Base-by-base conservation (phyloP, 2,329 filamentous ascomycete species). In the Incumbomyces delicatus region DNA sequence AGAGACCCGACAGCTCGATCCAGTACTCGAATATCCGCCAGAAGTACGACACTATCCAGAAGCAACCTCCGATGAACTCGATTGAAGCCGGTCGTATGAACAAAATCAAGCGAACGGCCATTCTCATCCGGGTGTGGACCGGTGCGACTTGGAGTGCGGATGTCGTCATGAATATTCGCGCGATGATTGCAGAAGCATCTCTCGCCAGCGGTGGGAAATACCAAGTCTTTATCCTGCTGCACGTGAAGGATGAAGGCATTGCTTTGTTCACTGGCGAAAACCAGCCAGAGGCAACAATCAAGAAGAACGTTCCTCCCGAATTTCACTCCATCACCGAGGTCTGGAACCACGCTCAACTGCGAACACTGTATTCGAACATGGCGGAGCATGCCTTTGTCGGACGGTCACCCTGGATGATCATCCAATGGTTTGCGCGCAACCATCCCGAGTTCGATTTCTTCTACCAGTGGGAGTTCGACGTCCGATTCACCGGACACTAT, bases 381-480 rank as follows among this genome's bases (percentile, higher is more conserved):
- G 56, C 56, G 1, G 53, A 57, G 29, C 56, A 58, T 42, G 56
- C 56, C 14, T 57, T 57, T 46, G 55, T 57, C 37, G 56, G 56
- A 27, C 51, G 54, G 20, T 54, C 51, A 27, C 81, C 86, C 57
- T 86, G 81, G 71, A 73, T 87, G 54, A 81, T 83, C 5, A 73
- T 88, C 2, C 85, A 88, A 60, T 82, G 81, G 64, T 88, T 89
- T 60, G 78, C 78, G 49, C 75, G 83, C 57, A 81, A 83, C 41
- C 81, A 87, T 57, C 84, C 84, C 0, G 80, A 90, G 57, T 92
- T 85, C 53, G 83, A 89, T 55, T 87, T 77, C 57, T 74, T 87
- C 55, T 92, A 86, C 85, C 89, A 90, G 61, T 89, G 85, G 85
- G 87, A 92, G 61, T 85, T 87, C 66, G 85, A 92, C 59, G 80